Conservation (phyloP, 2,329 filamentous ascomycete species). For the Fusarium pseudograminearum region DNA sequence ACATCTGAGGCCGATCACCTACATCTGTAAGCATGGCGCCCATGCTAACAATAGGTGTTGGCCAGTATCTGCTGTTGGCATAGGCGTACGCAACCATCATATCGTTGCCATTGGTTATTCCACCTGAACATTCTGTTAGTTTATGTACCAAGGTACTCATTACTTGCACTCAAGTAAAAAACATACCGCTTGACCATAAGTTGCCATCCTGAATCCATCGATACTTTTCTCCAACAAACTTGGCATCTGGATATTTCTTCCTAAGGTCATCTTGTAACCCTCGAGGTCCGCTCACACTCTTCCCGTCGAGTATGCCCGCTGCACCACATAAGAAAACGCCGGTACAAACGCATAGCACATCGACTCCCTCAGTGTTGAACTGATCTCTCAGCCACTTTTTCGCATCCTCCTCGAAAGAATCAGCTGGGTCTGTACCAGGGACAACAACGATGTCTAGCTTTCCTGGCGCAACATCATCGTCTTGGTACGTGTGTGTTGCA, state of each 20-base stretch:
- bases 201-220: slow-evolving; percentile 66
- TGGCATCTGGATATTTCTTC: slow-evolving; percentile 54
- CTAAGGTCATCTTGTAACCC: slow-evolving; percentile 56
- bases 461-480: slow-evolving; percentile 62
- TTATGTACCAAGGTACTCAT: background rate
- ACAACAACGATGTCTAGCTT: slow-evolving; percentile 64
- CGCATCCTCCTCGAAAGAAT: slow-evolving; percentile 49
- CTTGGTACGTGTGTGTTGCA: slow-evolving; percentile 59
- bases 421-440: slow-evolving; percentile 61
- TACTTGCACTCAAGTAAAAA: background rate
- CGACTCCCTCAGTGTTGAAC: slow-evolving; percentile 53
- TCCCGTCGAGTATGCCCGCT: slow-evolving; percentile 62
- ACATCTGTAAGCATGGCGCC: slow-evolving; percentile 60
- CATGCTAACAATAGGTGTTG: slow-evolving; percentile 58
- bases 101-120: slow-evolving; percentile 68
- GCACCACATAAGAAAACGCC: slow-evolving; percentile 62
- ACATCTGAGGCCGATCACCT: slow-evolving; percentile 61
- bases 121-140: slow-evolving; percentile 53
- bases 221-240: slow-evolving; percentile 59
- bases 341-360: slow-evolving; percentile 65
- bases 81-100: slow-evolving; percentile 65
- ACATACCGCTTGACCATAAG: slow-evolving; percentile 66
- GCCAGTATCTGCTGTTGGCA: slow-evolving; percentile 57
- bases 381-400: slow-evolving; percentile 61
- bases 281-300: slow-evolving; percentile 60